Conservation (phyloP, 257 asterid species). For the Petunia secreta region DNA sequence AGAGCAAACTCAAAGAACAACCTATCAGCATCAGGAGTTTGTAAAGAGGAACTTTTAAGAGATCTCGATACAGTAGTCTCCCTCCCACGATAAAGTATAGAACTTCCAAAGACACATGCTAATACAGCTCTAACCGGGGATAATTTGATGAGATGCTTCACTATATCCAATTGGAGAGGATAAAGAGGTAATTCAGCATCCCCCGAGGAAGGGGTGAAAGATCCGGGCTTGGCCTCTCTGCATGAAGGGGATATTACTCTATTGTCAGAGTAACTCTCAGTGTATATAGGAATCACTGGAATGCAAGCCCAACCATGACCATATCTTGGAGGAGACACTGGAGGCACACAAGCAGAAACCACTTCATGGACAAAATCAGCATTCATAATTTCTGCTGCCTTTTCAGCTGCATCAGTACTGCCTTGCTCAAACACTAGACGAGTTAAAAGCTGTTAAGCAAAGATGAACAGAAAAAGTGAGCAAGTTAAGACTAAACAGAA, state of each 20-base stretch:
- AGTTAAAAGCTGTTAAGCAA: slow-evolving; percentile 79
- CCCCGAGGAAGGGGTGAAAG: slow-evolving; percentile 83
- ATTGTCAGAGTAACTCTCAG: slow-evolving; percentile 61
- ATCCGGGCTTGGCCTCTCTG: slow-evolving; percentile 84
- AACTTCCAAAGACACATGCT: slow-evolving; percentile 97
- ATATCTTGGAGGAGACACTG: slow-evolving; percentile 96
- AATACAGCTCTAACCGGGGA: slow-evolving; percentile 96
- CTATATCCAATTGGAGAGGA: slow-evolving; percentile 88
- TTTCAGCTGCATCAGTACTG: slow-evolving; percentile 96
- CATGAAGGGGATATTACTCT: slow-evolving; percentile 76
- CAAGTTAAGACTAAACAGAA: slow-evolving; percentile 31
- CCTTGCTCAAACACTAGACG: slow-evolving; percentile 92
- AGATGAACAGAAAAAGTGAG: slow-evolving; percentile 24
- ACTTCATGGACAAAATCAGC: slow-evolving; percentile 97
- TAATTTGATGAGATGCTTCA: slow-evolving; percentile 89
- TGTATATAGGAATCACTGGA: slow-evolving; percentile 82
- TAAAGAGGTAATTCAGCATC: slow-evolving; percentile 84
- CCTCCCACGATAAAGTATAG: slow-evolving; percentile 77
- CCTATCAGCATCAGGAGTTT: slow-evolving; percentile 77
- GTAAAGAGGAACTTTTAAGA: slow-evolving; percentile 60
- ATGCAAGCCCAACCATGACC: slow-evolving; percentile 99
- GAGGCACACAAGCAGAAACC: slow-evolving; percentile 97
- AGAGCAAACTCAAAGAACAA: slow-evolving; percentile 88
- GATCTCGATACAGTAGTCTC: slow-evolving; percentile 74
- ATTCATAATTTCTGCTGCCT: slow-evolving; percentile 93